Conservation (phyloP, 805 yeast genomes). For the Lipomyces oligophaga region DNA sequence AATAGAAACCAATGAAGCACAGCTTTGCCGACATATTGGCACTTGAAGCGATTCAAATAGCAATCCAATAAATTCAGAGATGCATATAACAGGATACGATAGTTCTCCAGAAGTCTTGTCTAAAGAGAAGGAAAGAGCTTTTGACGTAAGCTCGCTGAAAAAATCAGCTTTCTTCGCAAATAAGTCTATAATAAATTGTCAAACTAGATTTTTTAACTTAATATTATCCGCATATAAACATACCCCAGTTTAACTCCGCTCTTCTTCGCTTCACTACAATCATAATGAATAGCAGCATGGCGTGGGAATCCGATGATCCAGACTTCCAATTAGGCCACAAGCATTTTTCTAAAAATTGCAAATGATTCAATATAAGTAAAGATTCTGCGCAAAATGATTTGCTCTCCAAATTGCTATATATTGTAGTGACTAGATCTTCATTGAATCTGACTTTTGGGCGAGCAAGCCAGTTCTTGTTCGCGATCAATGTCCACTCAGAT, state of each 20-base stretch:
- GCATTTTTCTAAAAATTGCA: slow-evolving; percentile 25
- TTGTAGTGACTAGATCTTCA: slow-evolving; percentile 1
- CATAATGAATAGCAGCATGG: slow-evolving; percentile 38
- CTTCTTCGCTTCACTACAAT: slow-evolving; percentile 23
- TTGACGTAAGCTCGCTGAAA: slow-evolving; percentile 22
- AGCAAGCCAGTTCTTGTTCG: slow-evolving; percentile 16
- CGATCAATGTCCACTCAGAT: no score
- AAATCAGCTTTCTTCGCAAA: slow-evolving; percentile 31
- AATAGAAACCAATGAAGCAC: slow-evolving; percentile 39
- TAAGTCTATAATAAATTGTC: slow-evolving; percentile 1
- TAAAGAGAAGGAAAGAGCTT: slow-evolving; percentile 34
- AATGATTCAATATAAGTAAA: slow-evolving; percentile 16
- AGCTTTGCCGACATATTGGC: slow-evolving; percentile 28
- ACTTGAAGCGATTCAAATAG: slow-evolving; percentile 32
- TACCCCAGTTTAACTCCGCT: slow-evolving; percentile 16
- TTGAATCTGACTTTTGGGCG: slow-evolving; percentile 6
- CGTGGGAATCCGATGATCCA: slow-evolving; percentile 43
- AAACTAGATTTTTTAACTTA: neutral
- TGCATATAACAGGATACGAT: slow-evolving; percentile 8
- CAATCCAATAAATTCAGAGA: slow-evolving; percentile 31
- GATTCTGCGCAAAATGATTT: neutral
- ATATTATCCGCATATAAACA: neutral
- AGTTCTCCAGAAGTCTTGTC: slow-evolving; percentile 10
- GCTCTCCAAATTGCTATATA: slow-evolving; percentile 8
- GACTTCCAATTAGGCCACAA: slow-evolving; percentile 45